Conservation (phyloP, 116 monocot species). For the Posidonia oceanica region DNA sequence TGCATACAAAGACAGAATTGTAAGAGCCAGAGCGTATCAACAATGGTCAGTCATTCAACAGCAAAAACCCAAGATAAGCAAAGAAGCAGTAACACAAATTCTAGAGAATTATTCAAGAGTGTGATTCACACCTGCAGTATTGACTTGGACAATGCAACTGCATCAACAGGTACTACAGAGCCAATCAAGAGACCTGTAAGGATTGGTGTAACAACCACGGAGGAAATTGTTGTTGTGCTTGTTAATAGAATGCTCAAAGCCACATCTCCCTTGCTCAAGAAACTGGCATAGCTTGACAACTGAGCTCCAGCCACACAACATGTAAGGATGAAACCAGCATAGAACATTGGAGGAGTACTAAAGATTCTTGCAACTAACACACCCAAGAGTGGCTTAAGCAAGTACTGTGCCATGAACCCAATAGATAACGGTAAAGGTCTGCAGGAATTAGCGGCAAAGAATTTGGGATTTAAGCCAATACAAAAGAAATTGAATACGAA, state of each 20-base stretch:
- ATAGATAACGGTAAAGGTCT: conserved; percentile 78
- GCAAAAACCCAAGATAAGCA: too few relatives aligned
- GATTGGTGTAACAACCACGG: conserved; percentile 77
- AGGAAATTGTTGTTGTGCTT: conserved; percentile 86
- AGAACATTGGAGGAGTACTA: conserved; percentile 66
- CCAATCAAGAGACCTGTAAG: conserved; percentile 88
- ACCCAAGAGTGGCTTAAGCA: conserved; percentile 79
- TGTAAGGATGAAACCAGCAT: conserved; percentile 91
- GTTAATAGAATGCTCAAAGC: conserved; percentile 91
- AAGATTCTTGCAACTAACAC: conserved; percentile 68
- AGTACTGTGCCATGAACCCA: conserved; percentile 86
- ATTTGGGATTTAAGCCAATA: too few relatives aligned
- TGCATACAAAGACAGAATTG: too few relatives aligned
- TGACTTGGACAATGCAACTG: conserved; percentile 89
- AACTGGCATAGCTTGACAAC: conserved; percentile 95
- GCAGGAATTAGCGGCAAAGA: conserved; percentile 5
- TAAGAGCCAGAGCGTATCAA: too few relatives aligned
- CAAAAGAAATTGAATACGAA: too few relatives aligned
- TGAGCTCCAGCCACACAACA: conserved; percentile 95
- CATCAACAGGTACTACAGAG: conserved; percentile 93
- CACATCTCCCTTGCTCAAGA: conserved; percentile 92
- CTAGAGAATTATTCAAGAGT: not conserved
- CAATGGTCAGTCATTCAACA: too few relatives aligned
- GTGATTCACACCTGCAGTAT: conserved; percentile 64
- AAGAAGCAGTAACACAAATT: not conserved